These are phyloP conservation scores for Penicillium ucsense DNA, from an alignment of 495 filamentous ascomycete genomes.

Conservation along the genomic window DNA sequence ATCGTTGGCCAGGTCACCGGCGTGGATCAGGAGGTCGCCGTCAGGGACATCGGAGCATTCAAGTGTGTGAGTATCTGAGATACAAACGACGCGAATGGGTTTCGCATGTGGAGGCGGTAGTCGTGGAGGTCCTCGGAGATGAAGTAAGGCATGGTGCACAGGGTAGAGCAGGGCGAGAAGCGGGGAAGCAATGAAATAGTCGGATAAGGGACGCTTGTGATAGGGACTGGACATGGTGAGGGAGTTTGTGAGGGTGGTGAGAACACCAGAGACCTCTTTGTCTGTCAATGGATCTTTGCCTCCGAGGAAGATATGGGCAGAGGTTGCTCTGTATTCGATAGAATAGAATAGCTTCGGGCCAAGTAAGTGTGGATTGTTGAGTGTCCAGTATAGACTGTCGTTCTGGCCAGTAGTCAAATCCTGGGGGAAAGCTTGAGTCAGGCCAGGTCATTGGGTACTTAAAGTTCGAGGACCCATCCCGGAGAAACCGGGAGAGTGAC, in stretches of 20 bases:
- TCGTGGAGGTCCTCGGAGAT: conserved; percentile 52
- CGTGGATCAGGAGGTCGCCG: conserved; percentile 83
- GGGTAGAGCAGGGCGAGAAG: conserved; percentile 39
- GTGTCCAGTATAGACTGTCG: no score
- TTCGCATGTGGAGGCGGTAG: conserved; percentile 38
- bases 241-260: background rate
- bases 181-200: conserved; percentile 42
- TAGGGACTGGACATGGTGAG: conserved; percentile 36
- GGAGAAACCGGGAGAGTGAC: no score
- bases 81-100: conserved; percentile 69
- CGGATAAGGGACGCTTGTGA: conserved; percentile 34
- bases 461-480: no score
- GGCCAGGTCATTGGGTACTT: no score
- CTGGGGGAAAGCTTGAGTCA: no score
- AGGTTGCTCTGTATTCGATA: no score
- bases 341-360: no score
- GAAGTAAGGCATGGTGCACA: conserved; percentile 52
- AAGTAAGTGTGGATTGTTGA: no score
- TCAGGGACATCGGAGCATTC: conserved; percentile 54
- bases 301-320: no score
- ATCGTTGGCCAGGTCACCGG: conserved; percentile 70
- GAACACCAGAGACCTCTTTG: no score
- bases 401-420: no score
- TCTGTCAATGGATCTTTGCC: no score
- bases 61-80: conserved; percentile 79